These are phyloP conservation scores for Cephalotrichum gorgonifer DNA, from an alignment of 2,329 filamentous ascomycete genomes.

Conservation along the genomic window DNA sequence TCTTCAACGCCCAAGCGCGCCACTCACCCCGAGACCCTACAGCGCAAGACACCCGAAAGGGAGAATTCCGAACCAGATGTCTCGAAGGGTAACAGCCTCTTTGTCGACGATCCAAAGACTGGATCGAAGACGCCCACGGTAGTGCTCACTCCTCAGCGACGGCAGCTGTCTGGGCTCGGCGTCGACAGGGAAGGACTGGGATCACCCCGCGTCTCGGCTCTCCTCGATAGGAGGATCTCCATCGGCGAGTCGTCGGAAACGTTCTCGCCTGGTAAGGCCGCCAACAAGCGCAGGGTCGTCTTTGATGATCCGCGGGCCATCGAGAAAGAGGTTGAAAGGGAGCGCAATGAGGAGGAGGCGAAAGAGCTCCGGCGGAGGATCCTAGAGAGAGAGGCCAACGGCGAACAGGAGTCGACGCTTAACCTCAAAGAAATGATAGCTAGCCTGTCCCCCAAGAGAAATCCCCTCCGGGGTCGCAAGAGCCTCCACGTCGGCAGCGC, in stretches of 20 bases:
- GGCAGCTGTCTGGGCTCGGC: constrained; percentile 53
- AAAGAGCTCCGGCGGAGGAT: constrained; percentile 49
- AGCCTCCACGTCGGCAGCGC: constrained; percentile 69
- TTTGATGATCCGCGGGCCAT: constrained; percentile 57
- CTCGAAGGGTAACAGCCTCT: constrained; percentile 17
- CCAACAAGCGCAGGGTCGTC: constrained; percentile 31
- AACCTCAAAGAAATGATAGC: constrained; percentile 70
- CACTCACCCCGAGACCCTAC: constrained; percentile 10
- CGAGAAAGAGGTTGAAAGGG: constrained; percentile 52
- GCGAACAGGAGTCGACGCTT: constrained; percentile 44
- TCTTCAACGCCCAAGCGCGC: constrained; percentile 1
- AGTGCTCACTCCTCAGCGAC: constrained; percentile 47
- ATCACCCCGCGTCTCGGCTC: constrained; percentile 61
- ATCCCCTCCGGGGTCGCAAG: constrained; percentile 55
- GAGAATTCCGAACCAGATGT: constrained; percentile 6
- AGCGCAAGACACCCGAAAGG: constrained; percentile 15
- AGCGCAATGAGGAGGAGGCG: constrained; percentile 46
- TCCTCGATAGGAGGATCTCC: constrained; percentile 61
- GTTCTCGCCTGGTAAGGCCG: constrained; percentile 45
- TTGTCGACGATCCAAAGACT: constrained; percentile 45
- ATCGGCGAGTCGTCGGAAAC: constrained; percentile 55
- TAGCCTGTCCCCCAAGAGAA: constrained; percentile 67
- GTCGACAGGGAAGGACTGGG: constrained; percentile 62
- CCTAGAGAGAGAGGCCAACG: constrained; percentile 40
- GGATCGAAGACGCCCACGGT: constrained; percentile 53